Evolutionary conservation across 2,329 filamentous ascomycete genomes (phyloP).

Genomic region (Kalaharituber pfeilii): DNA sequence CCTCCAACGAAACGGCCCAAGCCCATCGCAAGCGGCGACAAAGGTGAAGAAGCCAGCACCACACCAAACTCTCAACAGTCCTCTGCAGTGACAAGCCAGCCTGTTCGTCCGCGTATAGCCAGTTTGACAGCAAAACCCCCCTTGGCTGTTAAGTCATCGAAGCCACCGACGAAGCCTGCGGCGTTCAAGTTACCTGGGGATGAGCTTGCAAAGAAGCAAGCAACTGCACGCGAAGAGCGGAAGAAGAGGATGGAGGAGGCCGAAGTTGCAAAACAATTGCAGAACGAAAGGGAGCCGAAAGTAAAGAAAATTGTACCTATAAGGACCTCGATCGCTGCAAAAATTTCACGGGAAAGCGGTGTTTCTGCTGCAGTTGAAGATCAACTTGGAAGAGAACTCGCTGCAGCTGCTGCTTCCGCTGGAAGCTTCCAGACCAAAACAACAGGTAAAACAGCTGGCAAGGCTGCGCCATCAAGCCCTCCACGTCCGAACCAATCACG

Average conservation of each 20-base stretch:
- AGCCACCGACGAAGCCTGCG: constrained; percentile 36
- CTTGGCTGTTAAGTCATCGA: constrained; percentile 35
- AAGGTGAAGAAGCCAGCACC: neutral
- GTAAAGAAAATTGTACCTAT: neutral
- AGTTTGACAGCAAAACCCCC: constrained; percentile 25
- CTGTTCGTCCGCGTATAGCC: constrained; percentile 1
- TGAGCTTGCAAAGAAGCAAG: constrained; percentile 34
- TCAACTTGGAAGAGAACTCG: neutral
- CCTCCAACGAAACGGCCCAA: neutral
- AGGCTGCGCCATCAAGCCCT: neutral
- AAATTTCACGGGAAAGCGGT: neutral
- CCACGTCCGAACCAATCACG: neutral
- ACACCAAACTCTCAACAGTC: neutral
- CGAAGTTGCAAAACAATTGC: constrained; percentile 6
- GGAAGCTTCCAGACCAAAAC: too few species aligned
- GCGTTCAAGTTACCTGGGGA: constrained; percentile 48
- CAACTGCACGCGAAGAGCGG: constrained; percentile 9
- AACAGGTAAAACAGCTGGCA: neutral
- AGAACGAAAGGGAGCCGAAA: neutral
- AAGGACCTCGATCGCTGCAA: neutral
- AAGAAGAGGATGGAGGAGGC: constrained; percentile 15
- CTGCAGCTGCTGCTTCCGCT: neutral
- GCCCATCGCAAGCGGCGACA: neutral
- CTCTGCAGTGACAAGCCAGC: neutral
- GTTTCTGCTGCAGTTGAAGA: neutral